phyloP scores from a whole-genome alignment of 108 stramenopile genomes.

The Parmales sp. region DNA sequence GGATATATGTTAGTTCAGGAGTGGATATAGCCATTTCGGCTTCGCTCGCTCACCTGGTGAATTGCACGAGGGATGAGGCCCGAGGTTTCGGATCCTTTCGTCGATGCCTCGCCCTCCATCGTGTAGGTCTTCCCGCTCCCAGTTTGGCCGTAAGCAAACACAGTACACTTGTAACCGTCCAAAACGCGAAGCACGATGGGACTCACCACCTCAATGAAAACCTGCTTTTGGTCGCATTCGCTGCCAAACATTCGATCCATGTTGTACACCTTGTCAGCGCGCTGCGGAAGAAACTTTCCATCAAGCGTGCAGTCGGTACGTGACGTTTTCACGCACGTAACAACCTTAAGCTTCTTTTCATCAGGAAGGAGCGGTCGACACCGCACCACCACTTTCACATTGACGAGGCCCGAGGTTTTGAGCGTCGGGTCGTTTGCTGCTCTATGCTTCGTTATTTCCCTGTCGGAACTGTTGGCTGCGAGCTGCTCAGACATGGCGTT shows the following conservation, averaged over 20 bases:
- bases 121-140: neutral
- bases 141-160: neutral
- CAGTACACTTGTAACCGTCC: slow-evolving; percentile 10
- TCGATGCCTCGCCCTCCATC: slow-evolving; percentile 13
- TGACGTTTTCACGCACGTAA: slow-evolving; percentile 16
- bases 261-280: slow-evolving; percentile 17
- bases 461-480: neutral
- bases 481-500: neutral
- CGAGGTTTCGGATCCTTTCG: neutral
- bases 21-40: too few species aligned
- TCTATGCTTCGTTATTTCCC: neutral
- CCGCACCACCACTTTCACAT: slow-evolving; percentile 20
- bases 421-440: neutral
- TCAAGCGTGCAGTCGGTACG: slow-evolving; percentile 8
- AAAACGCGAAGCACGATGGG: slow-evolving; percentile 26
- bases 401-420: slow-evolving; percentile 1
- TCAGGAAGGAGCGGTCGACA: slow-evolving; percentile 20
- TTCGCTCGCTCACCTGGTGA: too few species aligned
- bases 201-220: slow-evolving; percentile 21
- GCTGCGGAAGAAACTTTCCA: slow-evolving; percentile 9
- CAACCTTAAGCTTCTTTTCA: slow-evolving; percentile 17
- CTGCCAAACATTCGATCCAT: slow-evolving; percentile 36
- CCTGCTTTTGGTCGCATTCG: slow-evolving; percentile 13
- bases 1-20: too few species aligned
- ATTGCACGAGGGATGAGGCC: slow-evolving; percentile 35